Percentiles rank a stretch among this genome's conserved stretches.
Evolutionary conservation across 164 flowering plant species (phyloP).

Genomic region (Stephania japonica): DNA sequence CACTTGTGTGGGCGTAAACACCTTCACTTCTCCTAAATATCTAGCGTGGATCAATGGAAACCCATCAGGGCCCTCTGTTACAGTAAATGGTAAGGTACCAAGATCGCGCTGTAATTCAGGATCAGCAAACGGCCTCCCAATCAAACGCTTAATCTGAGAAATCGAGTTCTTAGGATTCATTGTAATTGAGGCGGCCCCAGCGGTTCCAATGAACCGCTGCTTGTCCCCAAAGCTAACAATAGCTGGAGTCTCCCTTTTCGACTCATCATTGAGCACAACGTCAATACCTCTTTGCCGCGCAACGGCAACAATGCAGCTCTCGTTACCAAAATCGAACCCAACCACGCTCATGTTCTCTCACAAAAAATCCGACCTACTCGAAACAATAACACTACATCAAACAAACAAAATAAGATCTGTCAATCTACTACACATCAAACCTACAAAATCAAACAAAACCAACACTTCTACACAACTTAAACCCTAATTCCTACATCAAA

Average conservation of each 20-base stretch:
- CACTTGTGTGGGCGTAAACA: conserved; percentile 79
- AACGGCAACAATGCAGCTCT: conserved; percentile 88
- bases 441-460: background rate
- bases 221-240: conserved; percentile 90
- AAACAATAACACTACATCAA: background rate
- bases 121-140: conserved; percentile 71
- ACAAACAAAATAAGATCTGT: background rate
- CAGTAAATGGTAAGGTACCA: conserved; percentile 58
- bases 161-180: conserved; percentile 85
- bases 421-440: background rate
- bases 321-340: conserved; percentile 93
- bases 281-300: conserved; percentile 93
- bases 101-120: conserved; percentile 83
- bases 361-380: background rate
- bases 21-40: conserved; percentile 61
- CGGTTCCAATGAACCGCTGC: conserved; percentile 89
- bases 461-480: background rate
- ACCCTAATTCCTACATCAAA: background rate
- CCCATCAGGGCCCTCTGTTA: conserved; percentile 93
- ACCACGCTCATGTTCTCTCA: conserved; percentile 78
- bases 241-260: conserved; percentile 95
- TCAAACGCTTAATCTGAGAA: conserved; percentile 74
- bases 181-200: conserved; percentile 82
- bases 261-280: conserved; percentile 95
- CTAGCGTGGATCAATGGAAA: conserved; percentile 67